These are phyloP conservation scores for Amanita muscaria DNA, from an alignment of 768 basidiomycete species.

Conservation along the genomic window DNA sequence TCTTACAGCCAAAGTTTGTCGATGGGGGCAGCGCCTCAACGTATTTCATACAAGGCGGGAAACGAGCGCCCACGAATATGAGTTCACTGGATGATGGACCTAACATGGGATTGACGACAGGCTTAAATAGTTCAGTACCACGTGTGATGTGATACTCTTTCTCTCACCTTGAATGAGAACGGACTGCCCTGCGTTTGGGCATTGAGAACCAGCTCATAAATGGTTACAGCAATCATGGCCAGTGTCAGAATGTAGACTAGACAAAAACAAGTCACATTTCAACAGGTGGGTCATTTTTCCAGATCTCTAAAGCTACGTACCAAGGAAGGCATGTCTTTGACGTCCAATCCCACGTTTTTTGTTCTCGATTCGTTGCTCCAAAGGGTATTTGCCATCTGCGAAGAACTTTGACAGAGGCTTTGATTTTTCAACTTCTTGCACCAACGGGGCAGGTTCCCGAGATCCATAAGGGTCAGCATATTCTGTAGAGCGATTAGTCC, in stretches of 20 bases:
- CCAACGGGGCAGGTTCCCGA: slow-evolving; percentile 15
- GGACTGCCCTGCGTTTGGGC: slow-evolving; percentile 68
- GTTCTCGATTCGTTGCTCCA: slow-evolving; percentile 79
- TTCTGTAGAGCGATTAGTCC: slow-evolving; percentile 30
- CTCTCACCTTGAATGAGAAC: slow-evolving; percentile 68
- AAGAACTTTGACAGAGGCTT: slow-evolving; percentile 34
- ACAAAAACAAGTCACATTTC: too few relatives aligned
- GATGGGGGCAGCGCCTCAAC: slow-evolving; percentile 48
- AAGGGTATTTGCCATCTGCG: slow-evolving; percentile 44
- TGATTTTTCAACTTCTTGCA: slow-evolving; percentile 34
- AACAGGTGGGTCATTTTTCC: too few relatives aligned
- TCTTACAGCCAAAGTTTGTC: slow-evolving; percentile 48
- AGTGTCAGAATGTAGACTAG: slow-evolving; percentile 56
- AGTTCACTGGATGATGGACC: slow-evolving; percentile 82
- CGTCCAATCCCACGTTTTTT: slow-evolving; percentile 81
- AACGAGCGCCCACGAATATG: slow-evolving; percentile 85
- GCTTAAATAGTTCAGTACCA: slow-evolving; percentile 30
- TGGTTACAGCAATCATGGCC: slow-evolving; percentile 65
- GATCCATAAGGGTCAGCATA: slow-evolving; percentile 48
- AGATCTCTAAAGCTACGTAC: slow-evolving; percentile 27
- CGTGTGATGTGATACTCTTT: slow-evolving; percentile 8
- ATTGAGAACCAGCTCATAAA: slow-evolving; percentile 82
- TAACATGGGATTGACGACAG: slow-evolving; percentile 81
- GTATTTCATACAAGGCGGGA: slow-evolving; percentile 85
- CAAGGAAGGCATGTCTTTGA: slow-evolving; percentile 71